A percentile compares a stretch with the other conserved stretches of the same genome.
Evolutionary conservation across 2,329 filamentous ascomycete species (phyloP).

Genomic region (Colletotrichum sp.): DNA sequence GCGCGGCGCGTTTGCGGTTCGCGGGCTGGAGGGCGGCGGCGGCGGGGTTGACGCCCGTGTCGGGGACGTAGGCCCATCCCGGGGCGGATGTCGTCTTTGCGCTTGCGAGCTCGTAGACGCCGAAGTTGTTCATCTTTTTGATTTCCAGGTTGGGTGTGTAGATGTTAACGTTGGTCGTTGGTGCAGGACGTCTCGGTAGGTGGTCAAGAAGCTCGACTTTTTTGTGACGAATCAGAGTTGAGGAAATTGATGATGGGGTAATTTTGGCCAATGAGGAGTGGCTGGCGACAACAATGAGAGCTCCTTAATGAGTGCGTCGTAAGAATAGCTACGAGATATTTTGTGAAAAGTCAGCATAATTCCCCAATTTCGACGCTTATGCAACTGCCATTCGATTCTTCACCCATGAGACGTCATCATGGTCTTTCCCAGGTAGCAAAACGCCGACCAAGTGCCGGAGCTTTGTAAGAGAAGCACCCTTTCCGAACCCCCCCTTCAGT

Average conservation of each 20-base stretch:
- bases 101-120: constrained; percentile 83
- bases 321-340: not conserved
- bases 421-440: not conserved
- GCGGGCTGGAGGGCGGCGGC: constrained; percentile 54
- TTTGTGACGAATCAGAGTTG: constrained; percentile 5
- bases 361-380: not conserved
- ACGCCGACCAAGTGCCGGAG: not conserved
- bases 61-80: constrained; percentile 92
- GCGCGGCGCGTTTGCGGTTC: constrained; percentile 75
- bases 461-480: not conserved
- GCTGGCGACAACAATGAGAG: not conserved
- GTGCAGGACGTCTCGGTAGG: not conserved
- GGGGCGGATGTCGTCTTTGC: constrained; percentile 73
- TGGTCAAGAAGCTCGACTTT: not conserved
- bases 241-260: not conserved
- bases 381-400: not conserved
- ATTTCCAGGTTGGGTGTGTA: not conserved
- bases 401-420: not conserved
- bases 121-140: constrained; percentile 67
- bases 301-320: not conserved
- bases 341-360: not conserved
- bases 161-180: not conserved
- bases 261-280: constrained; percentile 1
- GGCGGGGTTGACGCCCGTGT: constrained; percentile 66
- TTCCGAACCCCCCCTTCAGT: constrained; percentile 6